Evolutionary conservation across 768 basidiomycete genomes (phyloP).

Genomic region (Phlebiopsis gigantea): DNA sequence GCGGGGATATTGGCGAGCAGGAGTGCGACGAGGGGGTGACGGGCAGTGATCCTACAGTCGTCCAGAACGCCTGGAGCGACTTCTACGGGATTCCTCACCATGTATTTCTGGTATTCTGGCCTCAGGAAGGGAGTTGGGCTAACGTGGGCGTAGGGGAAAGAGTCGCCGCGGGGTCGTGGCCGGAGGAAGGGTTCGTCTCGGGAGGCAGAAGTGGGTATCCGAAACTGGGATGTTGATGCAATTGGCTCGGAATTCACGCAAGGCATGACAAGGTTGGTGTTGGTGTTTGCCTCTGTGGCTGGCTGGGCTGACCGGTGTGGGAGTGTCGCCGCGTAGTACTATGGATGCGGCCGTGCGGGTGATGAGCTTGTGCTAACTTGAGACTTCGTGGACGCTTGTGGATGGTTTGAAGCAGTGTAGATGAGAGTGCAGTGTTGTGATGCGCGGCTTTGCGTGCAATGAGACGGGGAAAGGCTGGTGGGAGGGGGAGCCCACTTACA

Average conservation of each 20-base stretch:
- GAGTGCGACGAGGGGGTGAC: slow-evolving; percentile 41
- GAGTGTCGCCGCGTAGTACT: not conserved
- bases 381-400: too few species aligned
- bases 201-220: slow-evolving; percentile 34
- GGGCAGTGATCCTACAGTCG: slow-evolving; percentile 39
- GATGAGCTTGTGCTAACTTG: not conserved
- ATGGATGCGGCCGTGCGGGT: too few species aligned
- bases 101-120: slow-evolving; percentile 15
- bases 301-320: not conserved
- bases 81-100: slow-evolving; percentile 19
- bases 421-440: not conserved
- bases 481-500: slow-evolving; percentile 1
- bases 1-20: slow-evolving; percentile 43
- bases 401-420: not conserved
- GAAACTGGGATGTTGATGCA: slow-evolving; percentile 14
- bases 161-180: slow-evolving; percentile 14
- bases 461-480: not conserved
- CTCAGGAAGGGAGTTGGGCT: slow-evolving; percentile 17
- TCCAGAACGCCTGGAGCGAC: slow-evolving; percentile 32
- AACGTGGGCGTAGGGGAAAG: slow-evolving; percentile 11
- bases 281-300: not conserved
- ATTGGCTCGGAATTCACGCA: too few species aligned
- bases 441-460: not conserved
- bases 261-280: too few species aligned
- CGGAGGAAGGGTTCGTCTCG: slow-evolving; percentile 26